Conservation (phyloP, 2,329 filamentous ascomycete species). For the Pseudocercospora crystallina region DNA sequence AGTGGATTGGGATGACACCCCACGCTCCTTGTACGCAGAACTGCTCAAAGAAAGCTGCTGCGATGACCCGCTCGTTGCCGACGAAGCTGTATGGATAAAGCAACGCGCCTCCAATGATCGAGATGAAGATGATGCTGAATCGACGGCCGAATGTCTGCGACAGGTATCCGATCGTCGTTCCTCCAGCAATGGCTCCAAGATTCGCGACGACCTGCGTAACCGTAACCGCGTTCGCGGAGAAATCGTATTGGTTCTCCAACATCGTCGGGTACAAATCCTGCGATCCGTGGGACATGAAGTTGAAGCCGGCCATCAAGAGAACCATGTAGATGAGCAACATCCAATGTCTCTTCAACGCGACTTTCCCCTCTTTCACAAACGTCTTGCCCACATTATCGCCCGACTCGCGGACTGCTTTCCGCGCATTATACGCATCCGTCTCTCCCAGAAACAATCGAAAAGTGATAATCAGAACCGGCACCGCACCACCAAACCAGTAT, state of each 20-base stretch:
- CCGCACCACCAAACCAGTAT: constrained; percentile 84
- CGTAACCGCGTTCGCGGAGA: constrained; percentile 49
- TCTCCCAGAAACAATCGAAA: constrained; percentile 78
- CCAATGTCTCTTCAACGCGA: constrained; percentile 79
- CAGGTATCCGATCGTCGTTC: constrained; percentile 47
- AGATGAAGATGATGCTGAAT: constrained; percentile 50
- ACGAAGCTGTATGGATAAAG: constrained; percentile 82
- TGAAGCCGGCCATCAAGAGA: constrained; percentile 85
- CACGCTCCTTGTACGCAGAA: constrained; percentile 40
- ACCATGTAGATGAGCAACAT: constrained; percentile 76
- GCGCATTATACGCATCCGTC: constrained; percentile 69
- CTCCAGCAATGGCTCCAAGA: constrained; percentile 50
- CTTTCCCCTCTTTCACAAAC: constrained; percentile 74
- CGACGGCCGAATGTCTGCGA: constrained; percentile 49
- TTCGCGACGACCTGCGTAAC: constrained; percentile 53
- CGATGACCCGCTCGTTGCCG: constrained; percentile 63
- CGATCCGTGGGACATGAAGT: constrained; percentile 83
- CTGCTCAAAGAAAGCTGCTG: constrained; percentile 76
- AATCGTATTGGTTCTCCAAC: constrained; percentile 58
- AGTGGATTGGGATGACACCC: constrained; percentile 59
- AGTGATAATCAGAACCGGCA: constrained; percentile 75
- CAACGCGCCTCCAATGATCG: constrained; percentile 68
- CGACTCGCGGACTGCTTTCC: constrained; percentile 62
- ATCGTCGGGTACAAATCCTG: constrained; percentile 65
- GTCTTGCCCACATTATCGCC: constrained; percentile 62